Conservation (phyloP, 2,329 filamentous ascomycete species). For the Diaporthe citriasiana region DNA sequence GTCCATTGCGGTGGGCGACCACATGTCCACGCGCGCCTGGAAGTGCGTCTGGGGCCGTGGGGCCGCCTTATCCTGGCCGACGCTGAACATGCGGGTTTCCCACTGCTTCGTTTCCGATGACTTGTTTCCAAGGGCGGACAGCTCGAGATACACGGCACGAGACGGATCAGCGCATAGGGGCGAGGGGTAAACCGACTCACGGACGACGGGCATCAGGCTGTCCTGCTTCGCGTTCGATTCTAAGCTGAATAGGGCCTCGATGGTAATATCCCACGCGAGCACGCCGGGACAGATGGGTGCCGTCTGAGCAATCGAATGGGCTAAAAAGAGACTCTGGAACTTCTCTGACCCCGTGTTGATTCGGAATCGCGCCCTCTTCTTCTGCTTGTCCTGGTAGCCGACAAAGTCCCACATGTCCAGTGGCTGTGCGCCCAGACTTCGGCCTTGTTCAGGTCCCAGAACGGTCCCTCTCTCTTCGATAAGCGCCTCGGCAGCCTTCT, state of each 20-base stretch:
- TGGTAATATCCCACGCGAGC: slow-evolving; percentile 52
- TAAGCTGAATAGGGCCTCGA: slow-evolving; percentile 52
- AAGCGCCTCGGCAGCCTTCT: not conserved
- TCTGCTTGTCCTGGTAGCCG: slow-evolving; percentile 40
- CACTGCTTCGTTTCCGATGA: not conserved
- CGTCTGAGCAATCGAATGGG: slow-evolving; percentile 56
- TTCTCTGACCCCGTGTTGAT: slow-evolving; percentile 55
- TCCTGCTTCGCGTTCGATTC: slow-evolving; percentile 44
- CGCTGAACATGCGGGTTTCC: not conserved
- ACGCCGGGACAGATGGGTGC: slow-evolving; percentile 57
- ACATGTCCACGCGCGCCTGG: not conserved
- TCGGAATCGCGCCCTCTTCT: slow-evolving; percentile 53
- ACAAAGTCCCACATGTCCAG: slow-evolving; percentile 34
- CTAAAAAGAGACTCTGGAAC: slow-evolving; percentile 52
- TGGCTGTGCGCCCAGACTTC: too few relatives aligned
- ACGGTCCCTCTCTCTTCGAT: not conserved
- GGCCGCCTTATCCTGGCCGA: not conserved
- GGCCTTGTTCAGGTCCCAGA: too few relatives aligned
- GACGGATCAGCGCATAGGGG: slow-evolving; percentile 51
- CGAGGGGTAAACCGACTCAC: slow-evolving; percentile 49
- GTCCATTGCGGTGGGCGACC: not conserved
- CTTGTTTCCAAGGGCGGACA: not conserved
- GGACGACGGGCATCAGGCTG: slow-evolving; percentile 48
- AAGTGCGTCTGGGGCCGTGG: not conserved
- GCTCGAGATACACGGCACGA: slow-evolving; percentile 49